phyloP scores from a whole-genome alignment of 257 asterid genomes.

The Solanum gracilifrons region DNA sequence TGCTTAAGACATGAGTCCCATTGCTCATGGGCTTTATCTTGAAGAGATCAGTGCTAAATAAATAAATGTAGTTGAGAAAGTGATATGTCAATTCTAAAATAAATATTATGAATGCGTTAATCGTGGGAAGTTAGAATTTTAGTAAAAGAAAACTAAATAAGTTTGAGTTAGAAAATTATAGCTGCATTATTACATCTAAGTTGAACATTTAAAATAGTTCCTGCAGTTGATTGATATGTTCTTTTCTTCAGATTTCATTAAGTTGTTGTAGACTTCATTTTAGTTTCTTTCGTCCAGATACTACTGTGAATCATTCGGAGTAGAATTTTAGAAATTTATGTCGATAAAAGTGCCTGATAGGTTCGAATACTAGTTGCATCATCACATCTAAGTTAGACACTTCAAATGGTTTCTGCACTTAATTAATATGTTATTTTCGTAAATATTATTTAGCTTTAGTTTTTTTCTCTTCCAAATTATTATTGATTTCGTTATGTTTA shows the following conservation, averaged over 20 bases:
- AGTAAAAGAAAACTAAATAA: neutral
- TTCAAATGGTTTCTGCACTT: neutral
- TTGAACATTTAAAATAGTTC: neutral
- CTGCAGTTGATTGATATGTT: neutral
- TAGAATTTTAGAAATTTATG: neutral
- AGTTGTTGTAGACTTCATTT: neutral
- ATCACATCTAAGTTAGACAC: neutral
- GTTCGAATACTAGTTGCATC: neutral
- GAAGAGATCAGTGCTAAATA: neutral
- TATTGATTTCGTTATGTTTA: neutral
- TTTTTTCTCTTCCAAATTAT: neutral
- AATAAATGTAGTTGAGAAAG: neutral
- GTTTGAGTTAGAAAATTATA: neutral
- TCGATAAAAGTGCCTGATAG: neutral
- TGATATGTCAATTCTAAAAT: neutral
- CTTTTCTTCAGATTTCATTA: neutral
- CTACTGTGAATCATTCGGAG: neutral
- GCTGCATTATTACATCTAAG: neutral
- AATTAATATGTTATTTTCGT: neutral
- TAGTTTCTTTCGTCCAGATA: neutral
- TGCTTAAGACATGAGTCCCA: neutral
- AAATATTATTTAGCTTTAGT: neutral
- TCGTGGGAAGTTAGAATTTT: neutral
- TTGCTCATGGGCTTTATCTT: neutral
- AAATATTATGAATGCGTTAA: neutral